Evolutionary conservation across 2,329 filamentous ascomycete species (phyloP).

Genomic region (Leptographium radiaticola): DNA sequence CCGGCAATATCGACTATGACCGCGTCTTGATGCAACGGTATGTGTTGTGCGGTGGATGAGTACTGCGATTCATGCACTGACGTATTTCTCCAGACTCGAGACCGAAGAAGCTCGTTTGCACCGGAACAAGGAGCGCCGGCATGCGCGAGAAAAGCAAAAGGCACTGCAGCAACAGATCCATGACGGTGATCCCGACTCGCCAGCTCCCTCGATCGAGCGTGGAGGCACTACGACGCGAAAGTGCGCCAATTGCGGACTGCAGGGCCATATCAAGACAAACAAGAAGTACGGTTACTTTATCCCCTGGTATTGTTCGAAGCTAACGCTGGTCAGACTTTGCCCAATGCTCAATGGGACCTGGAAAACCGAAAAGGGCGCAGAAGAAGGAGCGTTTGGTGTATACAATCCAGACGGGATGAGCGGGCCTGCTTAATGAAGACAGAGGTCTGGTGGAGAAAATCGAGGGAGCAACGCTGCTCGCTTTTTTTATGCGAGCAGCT

Average conservation of each 20-base stretch:
- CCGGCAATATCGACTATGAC: constrained; percentile 54
- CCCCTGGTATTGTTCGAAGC: constrained; percentile 19
- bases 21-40: constrained; percentile 46
- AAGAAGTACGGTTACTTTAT: constrained; percentile 56
- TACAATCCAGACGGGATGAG: constrained; percentile 19
- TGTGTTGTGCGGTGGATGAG: constrained; percentile 5
- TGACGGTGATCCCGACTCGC: constrained; percentile 34
- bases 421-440: constrained; percentile 1
- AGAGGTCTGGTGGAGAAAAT: neutral
- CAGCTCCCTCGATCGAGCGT: constrained; percentile 36
- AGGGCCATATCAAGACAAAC: constrained; percentile 98
- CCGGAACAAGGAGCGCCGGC: constrained; percentile 80
- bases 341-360: constrained; percentile 76
- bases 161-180: constrained; percentile 37
- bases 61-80: neutral
- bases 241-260: constrained; percentile 93
- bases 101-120: constrained; percentile 72
- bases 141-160: constrained; percentile 85
- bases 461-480: too few species aligned
- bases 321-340: constrained; percentile 45
- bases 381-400: constrained; percentile 46
- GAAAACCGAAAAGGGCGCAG: constrained; percentile 44
- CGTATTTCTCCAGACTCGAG: constrained; percentile 7
- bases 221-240: constrained; percentile 69
- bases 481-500: too few species aligned